These are phyloP conservation scores for Solanum megistacrolobum DNA, from an alignment of 257 asterid species.

Conservation along the genomic window DNA sequence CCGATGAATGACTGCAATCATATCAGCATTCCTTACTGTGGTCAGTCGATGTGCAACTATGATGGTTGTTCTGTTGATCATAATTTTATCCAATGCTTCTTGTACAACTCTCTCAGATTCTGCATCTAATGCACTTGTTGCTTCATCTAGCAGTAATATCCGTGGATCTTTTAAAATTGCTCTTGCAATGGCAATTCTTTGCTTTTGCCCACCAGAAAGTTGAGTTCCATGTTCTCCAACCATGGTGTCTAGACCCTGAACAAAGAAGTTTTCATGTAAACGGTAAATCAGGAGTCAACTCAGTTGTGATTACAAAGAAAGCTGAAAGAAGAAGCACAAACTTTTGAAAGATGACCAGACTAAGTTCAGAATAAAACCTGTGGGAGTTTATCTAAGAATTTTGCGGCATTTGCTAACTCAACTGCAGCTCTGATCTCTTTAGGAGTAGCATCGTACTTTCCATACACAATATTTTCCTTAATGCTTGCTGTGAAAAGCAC, in stretches of 20 bases:
- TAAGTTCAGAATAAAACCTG: constrained; percentile 28
- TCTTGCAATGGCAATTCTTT: constrained; percentile 76
- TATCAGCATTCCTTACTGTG: constrained; percentile 71
- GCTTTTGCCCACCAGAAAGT: constrained; percentile 93
- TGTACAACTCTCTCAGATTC: constrained; percentile 82
- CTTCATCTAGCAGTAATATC: constrained; percentile 73
- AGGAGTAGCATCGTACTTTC: constrained; percentile 55
- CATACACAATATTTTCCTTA: constrained; percentile 69
- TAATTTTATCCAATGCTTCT: constrained; percentile 73
- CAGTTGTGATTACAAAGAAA: background rate
- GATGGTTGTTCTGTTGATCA: constrained; percentile 74
- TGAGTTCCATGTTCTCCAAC: constrained; percentile 91
- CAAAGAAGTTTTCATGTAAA: background rate
- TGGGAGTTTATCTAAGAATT: constrained; percentile 65
- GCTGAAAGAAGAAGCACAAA: background rate
- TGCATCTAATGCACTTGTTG: constrained; percentile 87
- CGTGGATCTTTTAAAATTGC: constrained; percentile 74
- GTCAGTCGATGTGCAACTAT: constrained; percentile 77
- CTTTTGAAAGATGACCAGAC: background rate
- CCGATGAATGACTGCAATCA: constrained; percentile 64
- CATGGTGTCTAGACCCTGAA: constrained; percentile 60
- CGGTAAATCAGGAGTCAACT: background rate
- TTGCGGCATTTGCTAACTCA: constrained; percentile 75
- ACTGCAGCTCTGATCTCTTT: constrained; percentile 55
- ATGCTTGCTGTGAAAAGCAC: constrained; percentile 59